These are phyloP conservation scores for Talaromyces sp. DNA, from an alignment of 2,329 filamentous ascomycete genomes.

Conservation along the genomic window DNA sequence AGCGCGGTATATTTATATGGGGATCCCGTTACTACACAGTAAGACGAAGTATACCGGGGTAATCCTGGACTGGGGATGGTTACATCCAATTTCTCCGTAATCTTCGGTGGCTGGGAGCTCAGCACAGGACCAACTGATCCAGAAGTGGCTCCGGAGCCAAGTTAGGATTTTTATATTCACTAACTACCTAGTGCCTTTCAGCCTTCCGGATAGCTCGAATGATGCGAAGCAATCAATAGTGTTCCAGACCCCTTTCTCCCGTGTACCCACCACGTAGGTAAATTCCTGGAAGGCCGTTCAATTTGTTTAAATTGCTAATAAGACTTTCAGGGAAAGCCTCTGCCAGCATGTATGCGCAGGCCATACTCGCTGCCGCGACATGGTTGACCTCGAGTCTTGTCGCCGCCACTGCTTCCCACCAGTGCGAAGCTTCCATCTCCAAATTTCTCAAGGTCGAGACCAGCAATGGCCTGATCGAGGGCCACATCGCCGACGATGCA, in stretches of 20 bases:
- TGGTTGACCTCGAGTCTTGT: neutral
- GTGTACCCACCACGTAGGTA: too few species aligned
- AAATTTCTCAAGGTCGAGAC: conserved; percentile 17
- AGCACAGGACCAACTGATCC: neutral
- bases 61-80: neutral
- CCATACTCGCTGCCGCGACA: neutral
- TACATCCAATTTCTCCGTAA: neutral
- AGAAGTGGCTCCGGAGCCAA: neutral
- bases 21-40: too few species aligned
- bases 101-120: neutral
- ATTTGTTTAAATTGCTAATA: too few species aligned
- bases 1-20: too few species aligned
- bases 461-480: conserved; percentile 22
- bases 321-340: neutral
- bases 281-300: too few species aligned
- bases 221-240: too few species aligned
- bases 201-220: too few species aligned
- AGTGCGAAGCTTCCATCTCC: neutral
- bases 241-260: too few species aligned
- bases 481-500: conserved; percentile 22
- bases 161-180: neutral
- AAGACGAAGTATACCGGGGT: neutral
- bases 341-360: conserved; percentile 2
- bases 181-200: too few species aligned
- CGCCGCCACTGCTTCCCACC: neutral